Conservation (phyloP, 1,284 basidiomycete species). For the Albatrellus sp. region DNA sequence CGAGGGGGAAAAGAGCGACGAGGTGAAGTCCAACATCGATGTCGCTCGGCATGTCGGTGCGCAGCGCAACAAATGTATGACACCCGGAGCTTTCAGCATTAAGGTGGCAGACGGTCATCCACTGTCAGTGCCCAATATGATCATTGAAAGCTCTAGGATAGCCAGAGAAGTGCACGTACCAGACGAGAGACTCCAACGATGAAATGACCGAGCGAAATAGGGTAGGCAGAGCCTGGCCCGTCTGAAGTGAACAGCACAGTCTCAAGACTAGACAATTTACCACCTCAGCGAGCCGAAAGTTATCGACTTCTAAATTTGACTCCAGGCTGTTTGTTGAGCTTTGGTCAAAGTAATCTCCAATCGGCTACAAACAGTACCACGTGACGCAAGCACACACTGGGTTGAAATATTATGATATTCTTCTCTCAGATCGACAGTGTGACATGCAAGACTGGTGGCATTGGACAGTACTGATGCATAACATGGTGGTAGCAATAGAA, state of each 20-base stretch:
- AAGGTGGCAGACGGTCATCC: conserved; percentile 58
- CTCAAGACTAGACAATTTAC: background rate
- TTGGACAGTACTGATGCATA: conserved; percentile 25
- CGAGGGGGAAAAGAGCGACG: too few species aligned
- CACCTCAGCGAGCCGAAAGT: background rate
- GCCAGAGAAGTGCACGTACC: background rate
- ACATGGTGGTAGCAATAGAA: conserved; percentile 22
- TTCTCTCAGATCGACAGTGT: background rate
- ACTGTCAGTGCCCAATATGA: background rate
- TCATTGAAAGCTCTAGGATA: background rate
- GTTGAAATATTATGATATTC: background rate
- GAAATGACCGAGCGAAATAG: background rate
- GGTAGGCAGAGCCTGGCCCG: conserved; percentile 1
- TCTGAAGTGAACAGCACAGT: background rate
- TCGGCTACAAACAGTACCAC: too few species aligned
- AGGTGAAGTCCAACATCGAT: background rate
- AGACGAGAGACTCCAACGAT: background rate
- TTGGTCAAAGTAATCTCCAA: background rate
- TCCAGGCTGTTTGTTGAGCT: background rate
- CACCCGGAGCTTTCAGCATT: conserved; percentile 71
- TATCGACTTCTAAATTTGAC: background rate
- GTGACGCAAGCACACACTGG: too few species aligned
- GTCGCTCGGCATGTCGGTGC: conserved; percentile 11
- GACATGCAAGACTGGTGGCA: conserved; percentile 15
- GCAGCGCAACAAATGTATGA: conserved; percentile 21